Percentiles rank a stretch among this genome's conserved stretches.
phyloP scores from a whole-genome alignment of 768 basidiomycete species.

The Leucosporidium creatinivorum region DNA sequence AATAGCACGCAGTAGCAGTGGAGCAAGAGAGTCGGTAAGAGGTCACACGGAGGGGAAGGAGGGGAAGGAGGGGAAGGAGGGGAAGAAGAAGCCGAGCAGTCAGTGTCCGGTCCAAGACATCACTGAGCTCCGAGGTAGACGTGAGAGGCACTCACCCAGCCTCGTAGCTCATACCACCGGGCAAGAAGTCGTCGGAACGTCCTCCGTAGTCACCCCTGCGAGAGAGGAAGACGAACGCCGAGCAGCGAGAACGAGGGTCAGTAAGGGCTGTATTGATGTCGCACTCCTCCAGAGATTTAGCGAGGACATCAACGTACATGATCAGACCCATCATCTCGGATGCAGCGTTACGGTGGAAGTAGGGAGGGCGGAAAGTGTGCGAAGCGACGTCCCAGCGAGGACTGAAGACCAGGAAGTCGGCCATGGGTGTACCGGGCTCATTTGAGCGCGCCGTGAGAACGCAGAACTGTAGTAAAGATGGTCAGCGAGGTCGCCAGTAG shows the following conservation, averaged over 20 bases:
- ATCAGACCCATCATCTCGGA: conserved; percentile 62
- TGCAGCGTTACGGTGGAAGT: conserved; percentile 47
- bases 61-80: too few species aligned
- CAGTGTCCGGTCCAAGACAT: neutral
- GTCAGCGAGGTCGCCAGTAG: neutral
- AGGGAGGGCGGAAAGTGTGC: conserved; percentile 56
- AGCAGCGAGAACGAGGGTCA: neutral
- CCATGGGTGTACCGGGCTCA: conserved; percentile 52
- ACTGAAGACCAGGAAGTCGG: conserved; percentile 60
- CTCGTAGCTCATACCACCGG: conserved; percentile 58
- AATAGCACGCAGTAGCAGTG: too few species aligned
- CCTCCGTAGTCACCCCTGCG: conserved; percentile 50
- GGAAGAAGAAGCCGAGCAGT: neutral
- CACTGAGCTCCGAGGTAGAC: too few species aligned
- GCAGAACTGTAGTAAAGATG: conserved; percentile 42
- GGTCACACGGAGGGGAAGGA: too few species aligned
- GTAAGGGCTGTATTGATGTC: neutral
- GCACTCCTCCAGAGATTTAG: neutral
- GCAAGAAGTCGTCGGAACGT: conserved; percentile 56
- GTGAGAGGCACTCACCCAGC: conserved; percentile 43
- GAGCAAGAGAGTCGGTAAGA: too few species aligned
- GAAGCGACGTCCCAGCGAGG: conserved; percentile 59
- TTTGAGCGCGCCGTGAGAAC: conserved; percentile 62
- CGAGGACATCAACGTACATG: conserved; percentile 37
- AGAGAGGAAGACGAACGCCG: neutral